Base-by-base conservation (phyloP, 2,329 filamentous ascomycete species). In the Alternaria sp. region DNA sequence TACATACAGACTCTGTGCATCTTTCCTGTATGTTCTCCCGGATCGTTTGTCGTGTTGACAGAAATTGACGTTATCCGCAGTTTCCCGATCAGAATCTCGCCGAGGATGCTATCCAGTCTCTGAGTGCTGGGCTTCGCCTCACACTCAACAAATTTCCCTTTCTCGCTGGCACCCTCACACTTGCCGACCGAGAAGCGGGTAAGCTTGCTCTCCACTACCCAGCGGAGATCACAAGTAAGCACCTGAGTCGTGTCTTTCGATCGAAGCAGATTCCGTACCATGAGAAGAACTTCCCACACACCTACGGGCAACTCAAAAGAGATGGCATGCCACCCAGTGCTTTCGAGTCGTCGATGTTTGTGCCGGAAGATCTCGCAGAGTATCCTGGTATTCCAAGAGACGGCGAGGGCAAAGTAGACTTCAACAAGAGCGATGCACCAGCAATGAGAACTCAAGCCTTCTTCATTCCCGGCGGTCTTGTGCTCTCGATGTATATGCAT, bases 391-490 rank as follows among this genome's bases (percentile, higher is more conserved):
- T 78, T 3, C 71, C 74, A 5, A 26, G 57, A 9, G 70, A 66
- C 54, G 75, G 73, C 17, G 75, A 79, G 44, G 76, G 76, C 6
- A 66, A 73, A 15, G 68, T 75, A 11, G 62, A 73, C 45, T 77
- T 76, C 25, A 53, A 63, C 3, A 57, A 66, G 12, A 70, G 67
- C 56, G 63, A 72, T 19, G 72, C 70, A 15, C 77, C 77, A 3
- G 77, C 65, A 4, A 72, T 79, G 67, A 68, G 73, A 28, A 58
- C 74, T 1, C 74, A 79, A 51, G 77, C 76, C 2, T 74, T 69
- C 66, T 80, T 80, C 62, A 75, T 79, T 21, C 73, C 75, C 3
- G 76, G 76, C 13, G 77, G 77, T 1, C 73, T 80, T 10, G 71
- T 77, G 3, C 54, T 80, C n/a, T 77, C 74, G 58, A 73, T 73